phyloP scores from a whole-genome alignment of 1,284 basidiomycete species.

The Takashimella koratensis region DNA sequence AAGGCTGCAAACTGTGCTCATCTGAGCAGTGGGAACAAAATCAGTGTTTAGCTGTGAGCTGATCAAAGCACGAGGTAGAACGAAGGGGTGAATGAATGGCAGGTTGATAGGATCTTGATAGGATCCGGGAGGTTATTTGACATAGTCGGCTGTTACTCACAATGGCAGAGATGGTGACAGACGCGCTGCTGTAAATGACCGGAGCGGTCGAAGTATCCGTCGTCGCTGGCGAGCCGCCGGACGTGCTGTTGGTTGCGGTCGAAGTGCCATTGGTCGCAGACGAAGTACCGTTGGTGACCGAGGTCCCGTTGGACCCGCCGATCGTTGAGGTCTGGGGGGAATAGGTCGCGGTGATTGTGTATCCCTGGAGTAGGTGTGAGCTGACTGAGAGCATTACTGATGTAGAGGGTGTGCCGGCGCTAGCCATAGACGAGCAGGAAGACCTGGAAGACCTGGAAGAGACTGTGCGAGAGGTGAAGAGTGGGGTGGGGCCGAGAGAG shows the following conservation, averaged over 20 bases:
- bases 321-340: background rate
- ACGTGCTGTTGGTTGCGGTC: background rate
- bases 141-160: no score
- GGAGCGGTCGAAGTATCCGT: constrained; percentile 14
- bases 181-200: constrained; percentile 11
- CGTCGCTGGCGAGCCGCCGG: background rate
- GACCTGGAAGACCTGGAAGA: no score
- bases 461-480: no score
- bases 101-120: no score
- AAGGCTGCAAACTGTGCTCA: constrained; percentile 33
- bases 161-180: constrained; percentile 26
- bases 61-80: no score
- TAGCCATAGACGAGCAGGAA: no score
- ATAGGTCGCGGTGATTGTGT: constrained; percentile 1
- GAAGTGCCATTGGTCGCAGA: background rate
- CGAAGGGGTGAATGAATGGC: no score
- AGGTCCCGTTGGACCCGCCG: background rate
- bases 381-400: no score
- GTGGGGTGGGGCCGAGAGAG: no score
- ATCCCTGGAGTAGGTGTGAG: background rate
- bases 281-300: no score
- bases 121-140: no score
- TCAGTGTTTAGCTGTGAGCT: background rate
- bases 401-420: no score
- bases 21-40: constrained; percentile 10